Conservation (phyloP, 1,284 basidiomycete genomes). For the Irpex sp. region DNA sequence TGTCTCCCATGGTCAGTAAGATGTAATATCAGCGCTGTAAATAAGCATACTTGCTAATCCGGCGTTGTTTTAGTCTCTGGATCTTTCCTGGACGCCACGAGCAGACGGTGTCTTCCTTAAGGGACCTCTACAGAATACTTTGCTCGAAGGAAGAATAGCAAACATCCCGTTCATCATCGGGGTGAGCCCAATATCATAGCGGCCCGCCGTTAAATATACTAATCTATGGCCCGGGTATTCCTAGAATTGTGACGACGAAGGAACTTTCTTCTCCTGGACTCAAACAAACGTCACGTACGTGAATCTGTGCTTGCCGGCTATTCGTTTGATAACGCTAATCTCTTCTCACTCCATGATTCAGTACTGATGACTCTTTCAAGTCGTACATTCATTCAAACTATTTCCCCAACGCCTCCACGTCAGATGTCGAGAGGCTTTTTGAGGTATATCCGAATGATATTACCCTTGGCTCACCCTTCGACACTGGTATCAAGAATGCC, state of each 20-base stretch:
- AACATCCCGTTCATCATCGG: constrained; percentile 30
- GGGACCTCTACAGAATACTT: constrained; percentile 23
- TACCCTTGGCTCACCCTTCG: constrained; percentile 47
- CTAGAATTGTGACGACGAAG: constrained; percentile 47
- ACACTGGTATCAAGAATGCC: constrained; percentile 40
- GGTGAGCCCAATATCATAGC: constrained; percentile 1
- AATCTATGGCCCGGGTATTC: neutral
- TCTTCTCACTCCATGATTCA: constrained; percentile 17
- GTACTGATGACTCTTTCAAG: constrained; percentile 35
- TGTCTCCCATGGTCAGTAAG: constrained; percentile 21
- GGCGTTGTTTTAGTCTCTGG: constrained; percentile 11
- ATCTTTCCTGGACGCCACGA: constrained; percentile 34
- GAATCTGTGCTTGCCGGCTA: neutral
- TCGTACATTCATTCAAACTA: constrained; percentile 27
- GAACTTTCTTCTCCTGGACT: constrained; percentile 44
- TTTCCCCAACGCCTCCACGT: constrained; percentile 25
- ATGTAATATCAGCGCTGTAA: neutral
- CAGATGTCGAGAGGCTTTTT: constrained; percentile 30
- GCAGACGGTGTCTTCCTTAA: constrained; percentile 35
- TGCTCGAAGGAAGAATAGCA: constrained; percentile 24
- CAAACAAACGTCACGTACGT: constrained; percentile 50
- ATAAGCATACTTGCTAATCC: no score
- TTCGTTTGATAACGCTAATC: constrained; percentile 23
- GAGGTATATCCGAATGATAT: constrained; percentile 40
- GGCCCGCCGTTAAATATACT: neutral